These are phyloP conservation scores for Penicillium soppii DNA, from an alignment of 495 filamentous ascomycete species.

Conservation along the genomic window DNA sequence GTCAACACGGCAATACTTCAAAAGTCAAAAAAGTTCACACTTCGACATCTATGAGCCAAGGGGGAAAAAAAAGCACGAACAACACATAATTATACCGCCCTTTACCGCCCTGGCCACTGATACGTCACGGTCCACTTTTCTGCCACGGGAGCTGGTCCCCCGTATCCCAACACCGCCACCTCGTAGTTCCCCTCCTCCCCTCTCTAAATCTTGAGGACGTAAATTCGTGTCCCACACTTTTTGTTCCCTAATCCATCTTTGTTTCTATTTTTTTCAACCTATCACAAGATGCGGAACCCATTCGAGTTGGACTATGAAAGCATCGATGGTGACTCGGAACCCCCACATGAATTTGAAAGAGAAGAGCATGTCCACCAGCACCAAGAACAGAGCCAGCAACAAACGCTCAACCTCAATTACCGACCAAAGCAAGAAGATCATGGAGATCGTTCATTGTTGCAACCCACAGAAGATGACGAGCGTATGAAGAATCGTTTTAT, in stretches of 20 bases:
- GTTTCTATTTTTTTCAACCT: not conserved
- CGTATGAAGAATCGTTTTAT: slow-evolving; percentile 54
- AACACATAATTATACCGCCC: not conserved
- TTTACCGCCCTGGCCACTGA: slow-evolving; percentile 10
- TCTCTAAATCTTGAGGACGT: slow-evolving; percentile 16
- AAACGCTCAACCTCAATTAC: slow-evolving; percentile 23
- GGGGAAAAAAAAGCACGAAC: too few relatives aligned
- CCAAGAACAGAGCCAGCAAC: slow-evolving; percentile 2
- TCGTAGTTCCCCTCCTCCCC: slow-evolving; percentile 14
- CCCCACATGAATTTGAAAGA: slow-evolving; percentile 23
- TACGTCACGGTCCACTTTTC: slow-evolving; percentile 36
- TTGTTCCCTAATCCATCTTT: too few relatives aligned
- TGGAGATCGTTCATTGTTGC: slow-evolving; percentile 43
- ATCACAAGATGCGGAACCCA: slow-evolving; percentile 37
- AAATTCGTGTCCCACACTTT: slow-evolving; percentile 7
- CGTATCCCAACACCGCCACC: slow-evolving; percentile 15
- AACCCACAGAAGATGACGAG: slow-evolving; percentile 32
- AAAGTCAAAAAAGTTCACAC: too few relatives aligned
- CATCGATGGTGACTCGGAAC: slow-evolving; percentile 33
- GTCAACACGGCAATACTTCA: too few relatives aligned
- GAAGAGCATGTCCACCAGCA: slow-evolving; percentile 1
- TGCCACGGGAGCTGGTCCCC: slow-evolving; percentile 16
- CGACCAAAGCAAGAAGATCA: slow-evolving; percentile 34
- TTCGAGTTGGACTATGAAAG: slow-evolving; percentile 41
- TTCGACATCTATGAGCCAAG: too few relatives aligned